These are phyloP conservation scores for Vitis hybrid DNA, from an alignment of 177 flowering plant genomes.

Conservation along the genomic window DNA sequence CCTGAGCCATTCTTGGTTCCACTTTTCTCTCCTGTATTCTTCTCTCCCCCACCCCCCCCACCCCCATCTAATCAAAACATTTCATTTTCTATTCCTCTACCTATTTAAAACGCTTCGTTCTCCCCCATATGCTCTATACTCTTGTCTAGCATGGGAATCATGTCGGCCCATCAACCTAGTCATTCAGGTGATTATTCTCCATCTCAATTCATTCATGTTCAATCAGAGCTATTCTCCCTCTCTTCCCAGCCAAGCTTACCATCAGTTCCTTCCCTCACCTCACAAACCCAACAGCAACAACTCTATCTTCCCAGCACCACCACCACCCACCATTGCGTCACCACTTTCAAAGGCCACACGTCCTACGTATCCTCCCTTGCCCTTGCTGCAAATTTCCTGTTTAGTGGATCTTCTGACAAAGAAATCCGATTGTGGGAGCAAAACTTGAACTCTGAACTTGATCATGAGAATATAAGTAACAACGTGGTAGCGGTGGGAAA, in stretches of 20 bases:
- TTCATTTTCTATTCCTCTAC: conserved; percentile 9
- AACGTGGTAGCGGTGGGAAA: conserved; percentile 40
- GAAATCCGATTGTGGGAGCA: conserved; percentile 42
- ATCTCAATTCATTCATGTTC: conserved; percentile 3
- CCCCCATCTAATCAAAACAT: conserved; percentile 1
- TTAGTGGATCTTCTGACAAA: conserved; percentile 45
- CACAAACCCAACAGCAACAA: conserved; percentile 8
- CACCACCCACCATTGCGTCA: conserved; percentile 37
- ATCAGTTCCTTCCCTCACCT: conserved; percentile 23
- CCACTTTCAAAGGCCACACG: conserved; percentile 45
- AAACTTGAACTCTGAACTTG: conserved; percentile 10
- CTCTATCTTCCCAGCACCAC: conserved; percentile 1
- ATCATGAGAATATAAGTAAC: conserved; percentile 11
- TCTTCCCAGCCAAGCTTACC: conserved; percentile 23
- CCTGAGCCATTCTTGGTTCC: not conserved
- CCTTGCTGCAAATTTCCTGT: conserved; percentile 39
- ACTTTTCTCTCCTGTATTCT: not conserved
- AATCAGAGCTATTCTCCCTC: not conserved
- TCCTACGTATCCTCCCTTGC: conserved; percentile 50
- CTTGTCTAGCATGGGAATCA: conserved; percentile 11
- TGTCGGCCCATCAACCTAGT: conserved; percentile 16
- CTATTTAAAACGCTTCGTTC: conserved; percentile 7
- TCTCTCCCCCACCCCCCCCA: too few relatives aligned
- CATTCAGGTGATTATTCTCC: conserved; percentile 12
- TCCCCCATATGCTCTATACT: conserved; percentile 6